These are phyloP conservation scores for Cryptococcus wingfieldii DNA, from an alignment of 1,284 basidiomycete genomes.

Conservation along the genomic window DNA sequence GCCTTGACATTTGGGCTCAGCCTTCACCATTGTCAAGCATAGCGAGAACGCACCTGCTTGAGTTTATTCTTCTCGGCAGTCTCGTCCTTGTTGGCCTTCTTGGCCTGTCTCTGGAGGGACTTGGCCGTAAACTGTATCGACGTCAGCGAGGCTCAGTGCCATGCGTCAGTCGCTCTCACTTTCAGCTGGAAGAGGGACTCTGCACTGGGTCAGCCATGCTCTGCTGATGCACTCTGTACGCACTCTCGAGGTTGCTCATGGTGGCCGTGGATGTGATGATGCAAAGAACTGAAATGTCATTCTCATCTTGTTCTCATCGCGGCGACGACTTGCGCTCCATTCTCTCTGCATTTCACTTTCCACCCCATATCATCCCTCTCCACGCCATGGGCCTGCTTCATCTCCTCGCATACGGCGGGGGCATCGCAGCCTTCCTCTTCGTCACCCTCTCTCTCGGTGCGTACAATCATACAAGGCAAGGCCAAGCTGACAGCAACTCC, in stretches of 20 bases:
- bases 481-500: constrained; percentile 4
- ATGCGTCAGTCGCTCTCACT: constrained; percentile 49
- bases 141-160: constrained; percentile 2
- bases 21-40: neutral
- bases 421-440: constrained; percentile 66
- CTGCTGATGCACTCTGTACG: constrained; percentile 43
- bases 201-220: constrained; percentile 39
- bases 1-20: constrained; percentile 57
- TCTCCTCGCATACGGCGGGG: constrained; percentile 58
- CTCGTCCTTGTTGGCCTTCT: constrained; percentile 94
- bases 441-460: constrained; percentile 72
- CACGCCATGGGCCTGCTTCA: constrained; percentile 34
- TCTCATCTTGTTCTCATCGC: neutral
- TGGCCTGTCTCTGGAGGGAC: constrained; percentile 82
- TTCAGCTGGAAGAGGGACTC: constrained; percentile 95
- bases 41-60: constrained; percentile 69
- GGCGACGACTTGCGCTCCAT: neutral
- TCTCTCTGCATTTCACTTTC: neutral
- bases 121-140: constrained; percentile 85
- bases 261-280: constrained; percentile 2
- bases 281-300: neutral
- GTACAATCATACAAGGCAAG: constrained; percentile 13
- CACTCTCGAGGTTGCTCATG: constrained; percentile 88
- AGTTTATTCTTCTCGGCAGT: constrained; percentile 74
- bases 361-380: neutral